phyloP scores from a whole-genome alignment of 768 basidiomycete species.

The Mrakia frigida region DNA sequence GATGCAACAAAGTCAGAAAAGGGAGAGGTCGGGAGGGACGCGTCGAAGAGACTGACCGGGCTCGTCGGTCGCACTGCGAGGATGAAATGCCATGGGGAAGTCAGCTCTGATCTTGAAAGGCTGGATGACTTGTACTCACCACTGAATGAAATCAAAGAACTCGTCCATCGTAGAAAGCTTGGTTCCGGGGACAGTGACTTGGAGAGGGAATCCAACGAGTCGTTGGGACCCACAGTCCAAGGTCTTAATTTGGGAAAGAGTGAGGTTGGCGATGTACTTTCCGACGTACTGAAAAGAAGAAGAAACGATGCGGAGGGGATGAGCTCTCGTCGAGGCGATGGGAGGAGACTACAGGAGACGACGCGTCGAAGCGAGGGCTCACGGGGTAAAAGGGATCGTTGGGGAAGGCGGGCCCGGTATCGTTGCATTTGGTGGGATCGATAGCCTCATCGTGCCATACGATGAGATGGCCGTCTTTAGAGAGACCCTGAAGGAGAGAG shows the following conservation, averaged over 20 bases:
- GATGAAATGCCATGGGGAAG: too few species aligned
- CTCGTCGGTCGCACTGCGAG: conserved; percentile 54
- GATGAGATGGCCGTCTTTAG: conserved; percentile 66
- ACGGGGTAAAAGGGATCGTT: conserved; percentile 38
- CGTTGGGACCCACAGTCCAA: conserved; percentile 69
- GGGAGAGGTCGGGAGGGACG: background rate
- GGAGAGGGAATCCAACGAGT: conserved; percentile 45
- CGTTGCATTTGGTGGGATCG: conserved; percentile 58
- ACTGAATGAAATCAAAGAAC: conserved; percentile 68
- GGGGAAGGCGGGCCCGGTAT: conserved; percentile 54
- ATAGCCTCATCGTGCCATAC: conserved; percentile 77
- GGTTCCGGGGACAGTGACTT: conserved; percentile 42
- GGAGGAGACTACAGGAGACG: background rate
- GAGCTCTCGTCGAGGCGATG: background rate
- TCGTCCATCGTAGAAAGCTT: conserved; percentile 69
- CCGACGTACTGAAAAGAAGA: background rate
- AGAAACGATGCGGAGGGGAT: background rate
- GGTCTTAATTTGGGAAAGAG: conserved; percentile 70
- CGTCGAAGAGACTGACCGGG: conserved; percentile 22
- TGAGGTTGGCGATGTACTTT: conserved; percentile 62
- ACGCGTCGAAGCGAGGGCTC: conserved; percentile 18
- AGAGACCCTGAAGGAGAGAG: conserved; percentile 12
- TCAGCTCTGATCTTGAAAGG: too few species aligned
- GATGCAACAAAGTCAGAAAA: background rate
- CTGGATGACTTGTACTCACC: too few species aligned